Evolutionary conservation across 306 rosid genomes (phyloP).

Genomic region (Corylus heterophylla): DNA sequence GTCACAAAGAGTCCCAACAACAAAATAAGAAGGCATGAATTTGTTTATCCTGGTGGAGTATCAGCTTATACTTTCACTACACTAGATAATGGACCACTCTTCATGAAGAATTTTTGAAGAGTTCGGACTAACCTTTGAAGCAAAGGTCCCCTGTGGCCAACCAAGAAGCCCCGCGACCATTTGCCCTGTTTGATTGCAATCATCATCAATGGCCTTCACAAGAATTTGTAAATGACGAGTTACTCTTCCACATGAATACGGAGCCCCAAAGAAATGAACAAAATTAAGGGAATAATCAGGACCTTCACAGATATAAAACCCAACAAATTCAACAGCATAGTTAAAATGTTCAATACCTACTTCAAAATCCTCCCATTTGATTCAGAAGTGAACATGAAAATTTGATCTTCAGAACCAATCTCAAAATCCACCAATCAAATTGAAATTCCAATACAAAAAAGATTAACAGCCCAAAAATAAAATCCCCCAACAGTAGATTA

Average conservation of each 20-base stretch:
- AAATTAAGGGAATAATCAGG: not conserved
- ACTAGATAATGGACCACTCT: not conserved
- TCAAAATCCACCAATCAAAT: not conserved
- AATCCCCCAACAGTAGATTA: too few species aligned
- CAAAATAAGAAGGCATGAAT: not conserved
- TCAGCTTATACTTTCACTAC: conserved; percentile 1
- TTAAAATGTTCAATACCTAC: not conserved
- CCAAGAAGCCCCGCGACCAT: conserved; percentile 91
- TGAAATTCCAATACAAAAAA: not conserved
- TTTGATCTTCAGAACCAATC: not conserved
- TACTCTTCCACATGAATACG: not conserved
- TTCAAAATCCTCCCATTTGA: not conserved
- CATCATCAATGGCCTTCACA: conserved; percentile 91
- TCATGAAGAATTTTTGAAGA: not conserved
- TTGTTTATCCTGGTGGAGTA: not conserved
- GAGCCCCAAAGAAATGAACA: not conserved
- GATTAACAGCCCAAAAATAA: not conserved
- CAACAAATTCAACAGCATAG: not conserved
- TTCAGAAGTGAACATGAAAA: not conserved
- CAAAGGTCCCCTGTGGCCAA: conserved; percentile 98
- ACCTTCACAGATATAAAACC: not conserved
- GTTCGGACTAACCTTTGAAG: conserved; percentile 71
- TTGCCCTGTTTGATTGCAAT: conserved; percentile 98
- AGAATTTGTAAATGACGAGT: not conserved
- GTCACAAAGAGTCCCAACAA: not conserved